These are phyloP conservation scores for Tylopilus rubrobrunneus DNA, from an alignment of 768 basidiomycete species.

Conservation along the genomic window DNA sequence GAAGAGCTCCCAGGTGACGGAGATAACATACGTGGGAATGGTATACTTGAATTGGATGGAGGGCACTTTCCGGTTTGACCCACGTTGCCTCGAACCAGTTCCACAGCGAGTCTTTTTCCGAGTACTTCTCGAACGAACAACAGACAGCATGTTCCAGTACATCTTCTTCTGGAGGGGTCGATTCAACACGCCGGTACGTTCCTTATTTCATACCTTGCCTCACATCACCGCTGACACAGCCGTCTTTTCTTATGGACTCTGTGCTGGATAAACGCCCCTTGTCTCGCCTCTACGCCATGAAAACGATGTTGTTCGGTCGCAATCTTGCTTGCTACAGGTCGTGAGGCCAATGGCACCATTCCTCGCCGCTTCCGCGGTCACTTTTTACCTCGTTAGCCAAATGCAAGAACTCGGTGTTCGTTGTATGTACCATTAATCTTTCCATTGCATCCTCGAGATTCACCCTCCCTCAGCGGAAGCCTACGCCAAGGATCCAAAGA, in stretches of 20 bases:
- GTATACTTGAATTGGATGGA: constrained; percentile 5
- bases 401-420: constrained; percentile 66
- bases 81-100: constrained; percentile 3
- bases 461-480: constrained; percentile 45
- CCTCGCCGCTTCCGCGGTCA: constrained; percentile 60
- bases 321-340: constrained; percentile 45
- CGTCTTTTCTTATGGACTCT: background rate
- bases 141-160: constrained; percentile 18
- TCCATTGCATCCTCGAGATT: background rate
- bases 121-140: background rate
- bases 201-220: background rate
- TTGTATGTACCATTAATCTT: constrained; percentile 47
- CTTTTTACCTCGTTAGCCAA: constrained; percentile 62
- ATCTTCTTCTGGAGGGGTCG: constrained; percentile 26
- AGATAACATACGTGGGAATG: constrained; percentile 24
- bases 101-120: background rate
- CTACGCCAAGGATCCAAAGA: constrained; percentile 73
- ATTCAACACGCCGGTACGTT: constrained; percentile 28
- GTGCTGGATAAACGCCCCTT: background rate
- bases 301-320: background rate
- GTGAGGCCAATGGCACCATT: constrained; percentile 78
- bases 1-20: background rate
- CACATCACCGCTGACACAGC: background rate
- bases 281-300: background rate
- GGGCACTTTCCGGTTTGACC: constrained; percentile 23